Conservation (phyloP, 139 green algal genomes). For the Coelastrella sp. region DNA sequence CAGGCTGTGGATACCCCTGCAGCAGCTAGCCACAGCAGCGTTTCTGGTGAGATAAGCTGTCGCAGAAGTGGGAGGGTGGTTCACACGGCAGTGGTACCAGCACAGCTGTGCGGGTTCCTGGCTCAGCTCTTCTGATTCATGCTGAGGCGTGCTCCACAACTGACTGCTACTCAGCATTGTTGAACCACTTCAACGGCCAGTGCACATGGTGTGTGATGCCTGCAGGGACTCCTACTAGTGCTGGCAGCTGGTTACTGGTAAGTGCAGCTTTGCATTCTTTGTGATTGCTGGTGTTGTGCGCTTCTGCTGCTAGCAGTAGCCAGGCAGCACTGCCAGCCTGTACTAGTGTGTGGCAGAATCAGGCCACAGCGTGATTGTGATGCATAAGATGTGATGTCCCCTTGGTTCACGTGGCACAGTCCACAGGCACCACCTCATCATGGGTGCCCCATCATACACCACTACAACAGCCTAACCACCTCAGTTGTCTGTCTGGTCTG, state of each 20-base stretch:
- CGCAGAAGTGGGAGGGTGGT: neutral
- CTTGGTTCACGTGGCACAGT: too few relatives aligned
- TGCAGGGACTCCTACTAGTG: slow-evolving; percentile 52
- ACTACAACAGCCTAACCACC: neutral
- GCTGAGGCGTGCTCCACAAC: too few relatives aligned
- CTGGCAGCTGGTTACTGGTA: slow-evolving; percentile 54
- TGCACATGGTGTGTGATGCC: neutral
- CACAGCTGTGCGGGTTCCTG: neutral
- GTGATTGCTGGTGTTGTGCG: neutral
- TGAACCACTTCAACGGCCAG: too few relatives aligned
- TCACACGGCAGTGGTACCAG: neutral
- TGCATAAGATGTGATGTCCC: neutral
- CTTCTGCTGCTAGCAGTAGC: neutral
- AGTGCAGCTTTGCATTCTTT: neutral
- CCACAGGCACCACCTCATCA: too few relatives aligned
- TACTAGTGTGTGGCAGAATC: too few relatives aligned
- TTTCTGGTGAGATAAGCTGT: slow-evolving; percentile 25
- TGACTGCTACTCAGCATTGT: too few relatives aligned
- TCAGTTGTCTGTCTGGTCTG: neutral
- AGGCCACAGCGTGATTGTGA: neutral
- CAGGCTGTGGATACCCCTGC: slow-evolving; percentile 28
- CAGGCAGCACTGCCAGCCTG: neutral
- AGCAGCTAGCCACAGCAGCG: neutral
- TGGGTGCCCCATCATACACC: too few relatives aligned
- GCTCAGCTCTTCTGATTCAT: too few relatives aligned